Conservation (phyloP, 2,329 filamentous ascomycete species). For the Fusarium globosum region DNA sequence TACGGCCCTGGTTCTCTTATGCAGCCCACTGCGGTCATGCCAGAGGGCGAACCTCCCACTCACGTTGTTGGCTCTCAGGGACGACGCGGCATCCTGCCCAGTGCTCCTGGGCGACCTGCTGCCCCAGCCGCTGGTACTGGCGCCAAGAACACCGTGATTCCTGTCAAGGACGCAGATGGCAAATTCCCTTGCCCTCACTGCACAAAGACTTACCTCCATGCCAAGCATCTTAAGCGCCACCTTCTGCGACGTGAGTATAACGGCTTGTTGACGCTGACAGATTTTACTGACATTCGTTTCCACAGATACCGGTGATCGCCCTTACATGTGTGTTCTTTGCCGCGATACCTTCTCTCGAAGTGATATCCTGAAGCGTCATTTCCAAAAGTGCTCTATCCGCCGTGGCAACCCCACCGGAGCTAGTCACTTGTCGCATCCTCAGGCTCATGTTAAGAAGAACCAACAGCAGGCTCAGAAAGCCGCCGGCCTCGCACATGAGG, state of each 20-base stretch:
- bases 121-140: conserved; percentile 77
- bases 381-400: conserved; percentile 97
- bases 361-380: conserved; percentile 98
- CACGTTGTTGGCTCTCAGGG: conserved; percentile 97
- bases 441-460: conserved; percentile 87
- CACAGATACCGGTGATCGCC: conserved; percentile 93
- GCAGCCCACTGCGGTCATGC: conserved; percentile 65
- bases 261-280: conserved; percentile 42
- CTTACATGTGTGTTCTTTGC: conserved; percentile 98
- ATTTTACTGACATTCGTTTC: conserved; percentile 43
- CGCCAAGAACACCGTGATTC: conserved; percentile 84
- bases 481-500: conserved; percentile 63
- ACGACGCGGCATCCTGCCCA: conserved; percentile 89
- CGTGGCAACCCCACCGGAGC: conserved; percentile 95
- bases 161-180: conserved; percentile 94
- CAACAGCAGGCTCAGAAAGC: conserved; percentile 69
- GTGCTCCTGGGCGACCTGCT: conserved; percentile 85
- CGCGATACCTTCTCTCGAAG: conserved; percentile 98
- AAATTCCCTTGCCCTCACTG: conserved; percentile 99
- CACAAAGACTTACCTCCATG: conserved; percentile 97
- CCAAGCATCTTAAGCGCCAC: conserved; percentile 97
- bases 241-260: conserved; percentile 87
- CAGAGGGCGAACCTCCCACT: conserved; percentile 75
- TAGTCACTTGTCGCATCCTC: conserved; percentile 92
- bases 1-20: conserved; percentile 70